Conservation (phyloP, 495 filamentous ascomycete genomes). For the Halenospora varia region DNA sequence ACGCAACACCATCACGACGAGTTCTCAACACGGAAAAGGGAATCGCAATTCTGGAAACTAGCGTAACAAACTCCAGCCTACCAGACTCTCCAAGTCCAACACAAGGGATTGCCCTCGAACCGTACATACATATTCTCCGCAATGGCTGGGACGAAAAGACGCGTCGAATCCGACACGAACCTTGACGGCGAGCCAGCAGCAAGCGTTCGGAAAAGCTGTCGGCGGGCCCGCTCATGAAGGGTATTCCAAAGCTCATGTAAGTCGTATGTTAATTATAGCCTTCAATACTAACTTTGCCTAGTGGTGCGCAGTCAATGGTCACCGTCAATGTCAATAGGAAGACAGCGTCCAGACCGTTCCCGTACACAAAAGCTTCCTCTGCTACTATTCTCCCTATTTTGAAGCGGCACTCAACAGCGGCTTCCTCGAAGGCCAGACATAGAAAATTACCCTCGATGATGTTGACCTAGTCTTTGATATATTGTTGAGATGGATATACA, state of each 20-base stretch:
- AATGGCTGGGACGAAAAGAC: too few relatives aligned
- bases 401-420: constrained; percentile 5
- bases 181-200: too few relatives aligned
- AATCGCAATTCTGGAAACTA: too few relatives aligned
- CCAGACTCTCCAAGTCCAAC: too few relatives aligned
- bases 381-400: constrained; percentile 6
- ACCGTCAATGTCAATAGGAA: not conserved
- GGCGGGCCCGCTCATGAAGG: too few relatives aligned
- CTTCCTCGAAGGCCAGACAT: constrained; percentile 3
- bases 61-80: too few relatives aligned
- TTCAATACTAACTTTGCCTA: not conserved
- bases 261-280: not conserved
- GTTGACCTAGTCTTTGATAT: not conserved
- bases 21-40: too few relatives aligned
- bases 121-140: too few relatives aligned
- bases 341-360: not conserved
- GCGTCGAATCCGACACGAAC: too few relatives aligned
- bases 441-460: constrained; percentile 2
- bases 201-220: too few relatives aligned
- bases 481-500: constrained; percentile 9
- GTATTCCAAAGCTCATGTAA: not conserved
- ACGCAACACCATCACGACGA: too few relatives aligned
- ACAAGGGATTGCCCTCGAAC: too few relatives aligned
- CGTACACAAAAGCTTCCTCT: constrained; percentile 9
- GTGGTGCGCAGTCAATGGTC: not conserved